Conservation (phyloP, 352 stramenopile species). For the Globisporangium spinosum region DNA sequence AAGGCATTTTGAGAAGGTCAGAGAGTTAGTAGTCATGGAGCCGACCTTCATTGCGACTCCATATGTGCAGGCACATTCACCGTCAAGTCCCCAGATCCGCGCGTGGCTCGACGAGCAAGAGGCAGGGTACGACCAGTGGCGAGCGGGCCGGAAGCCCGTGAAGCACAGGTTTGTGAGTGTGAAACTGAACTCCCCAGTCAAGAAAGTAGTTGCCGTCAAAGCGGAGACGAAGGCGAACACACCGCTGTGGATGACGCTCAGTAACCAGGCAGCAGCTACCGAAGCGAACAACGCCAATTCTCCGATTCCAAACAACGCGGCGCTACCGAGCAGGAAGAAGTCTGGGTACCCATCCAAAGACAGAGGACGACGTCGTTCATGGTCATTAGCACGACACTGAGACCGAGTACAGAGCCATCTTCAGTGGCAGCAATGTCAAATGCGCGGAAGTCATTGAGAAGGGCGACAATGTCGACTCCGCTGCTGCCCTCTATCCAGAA, state of each 20-base stretch:
- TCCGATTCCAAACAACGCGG: background rate
- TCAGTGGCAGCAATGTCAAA: background rate
- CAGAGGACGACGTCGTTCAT: background rate
- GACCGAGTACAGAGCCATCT: background rate
- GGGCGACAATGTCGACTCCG: slow-evolving; percentile 8
- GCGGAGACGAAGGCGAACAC: slow-evolving; percentile 5
- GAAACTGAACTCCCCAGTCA: slow-evolving; percentile 48
- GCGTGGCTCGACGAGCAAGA: slow-evolving; percentile 54
- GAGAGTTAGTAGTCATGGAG: slow-evolving; percentile 32
- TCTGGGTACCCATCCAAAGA: background rate
- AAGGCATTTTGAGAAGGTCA: slow-evolving; percentile 10
- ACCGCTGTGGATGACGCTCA: slow-evolving; percentile 23
- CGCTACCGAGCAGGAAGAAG: background rate
- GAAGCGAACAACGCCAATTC: background rate
- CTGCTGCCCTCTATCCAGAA: slow-evolving; percentile 1
- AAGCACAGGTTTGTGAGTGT: slow-evolving; percentile 39
- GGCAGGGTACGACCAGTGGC: slow-evolving; percentile 38
- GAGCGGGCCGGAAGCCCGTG: slow-evolving; percentile 34
- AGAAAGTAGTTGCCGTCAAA: slow-evolving; percentile 13
- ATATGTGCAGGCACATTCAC: slow-evolving; percentile 36
- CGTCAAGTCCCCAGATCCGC: slow-evolving; percentile 41
- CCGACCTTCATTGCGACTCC: slow-evolving; percentile 50
- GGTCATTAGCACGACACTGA: background rate
- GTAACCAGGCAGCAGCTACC: slow-evolving; percentile 7
- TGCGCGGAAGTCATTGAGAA: background rate